Base-by-base conservation (phyloP, 805 yeast species). In the Ogataea neopini region DNA sequence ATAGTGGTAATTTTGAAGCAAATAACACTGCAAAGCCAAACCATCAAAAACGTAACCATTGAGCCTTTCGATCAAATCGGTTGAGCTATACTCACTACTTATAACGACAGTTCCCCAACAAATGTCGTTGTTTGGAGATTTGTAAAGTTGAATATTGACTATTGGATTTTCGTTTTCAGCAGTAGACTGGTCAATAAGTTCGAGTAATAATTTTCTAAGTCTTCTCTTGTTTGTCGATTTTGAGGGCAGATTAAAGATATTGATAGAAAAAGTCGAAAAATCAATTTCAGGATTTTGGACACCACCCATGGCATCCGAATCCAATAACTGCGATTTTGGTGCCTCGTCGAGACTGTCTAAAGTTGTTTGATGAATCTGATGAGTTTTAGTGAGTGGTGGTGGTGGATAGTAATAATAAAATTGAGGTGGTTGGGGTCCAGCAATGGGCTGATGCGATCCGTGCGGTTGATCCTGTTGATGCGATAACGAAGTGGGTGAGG, bases 31-130 rank as follows among this genome's bases (percentile, higher is more conserved):
- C 23, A 56, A 35, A 1, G 42, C 40, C 44, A 39, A 26, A 7
- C 55, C 57, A n/a, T 55, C 40, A 39, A 52, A 56, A 18, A 36
- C 36, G 45, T 51, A 51, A 3, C 62, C 63, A 29, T 58, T 57
- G n/a, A 59, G 38, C 18, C 34, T 39, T 33, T 39, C 33, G 14
- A 53, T 47, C 8, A 59, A 43, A n/a, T 42, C 40, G 6, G 45
- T 32, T 9, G 54, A 40, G 18, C 35, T 8, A 1, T 35, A 30
- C 23, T 51, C 44, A 43, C 51, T 54, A 11, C 42, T 34, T 8
- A 57, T 29, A 6, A 35, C 44, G 19, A 55, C 44, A 6, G 53
- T 49, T 15, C 57, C 52, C 59, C 61, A 58, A 35, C 61, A 57
- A 13, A 51, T 32, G 7, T 50, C 52, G 40, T 47, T 56, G 25